Conservation (phyloP, 768 basidiomycete species). For the Grammothele lineata region DNA sequence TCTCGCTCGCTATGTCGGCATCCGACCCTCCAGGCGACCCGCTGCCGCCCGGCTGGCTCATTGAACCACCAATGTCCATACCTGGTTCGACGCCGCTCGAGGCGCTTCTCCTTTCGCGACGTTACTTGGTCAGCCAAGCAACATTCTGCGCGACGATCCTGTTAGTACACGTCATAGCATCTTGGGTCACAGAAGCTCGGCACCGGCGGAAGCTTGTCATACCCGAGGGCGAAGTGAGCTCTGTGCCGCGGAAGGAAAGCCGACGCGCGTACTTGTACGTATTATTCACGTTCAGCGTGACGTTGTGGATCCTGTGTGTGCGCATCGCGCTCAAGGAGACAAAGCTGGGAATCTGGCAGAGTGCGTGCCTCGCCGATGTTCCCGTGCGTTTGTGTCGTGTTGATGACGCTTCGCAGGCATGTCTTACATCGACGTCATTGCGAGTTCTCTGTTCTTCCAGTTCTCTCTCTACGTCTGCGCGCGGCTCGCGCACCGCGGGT, state of each 20-base stretch:
- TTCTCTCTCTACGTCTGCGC: constrained; percentile 87
- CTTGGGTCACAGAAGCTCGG: constrained; percentile 67
- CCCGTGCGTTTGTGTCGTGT: neutral
- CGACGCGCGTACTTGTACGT: constrained; percentile 60
- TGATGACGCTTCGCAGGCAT: constrained; percentile 51
- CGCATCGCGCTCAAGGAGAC: constrained; percentile 41
- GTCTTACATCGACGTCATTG: constrained; percentile 66
- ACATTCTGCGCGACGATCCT: constrained; percentile 79
- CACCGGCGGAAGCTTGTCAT: constrained; percentile 37
- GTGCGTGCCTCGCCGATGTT: constrained; percentile 39
- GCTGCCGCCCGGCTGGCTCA: constrained; percentile 66
- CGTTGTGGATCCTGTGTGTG: constrained; percentile 43
- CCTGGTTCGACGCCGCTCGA: constrained; percentile 42
- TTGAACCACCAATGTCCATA: constrained; percentile 67
- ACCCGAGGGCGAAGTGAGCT: constrained; percentile 66
- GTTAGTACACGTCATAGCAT: constrained; percentile 74
- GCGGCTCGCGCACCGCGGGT: constrained; percentile 88
- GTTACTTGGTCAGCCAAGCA: constrained; percentile 72
- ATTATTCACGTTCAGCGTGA: constrained; percentile 55
- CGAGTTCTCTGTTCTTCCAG: constrained; percentile 82
- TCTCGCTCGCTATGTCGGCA: constrained; percentile 33
- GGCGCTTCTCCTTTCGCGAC: constrained; percentile 63
- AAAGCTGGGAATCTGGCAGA: constrained; percentile 61
- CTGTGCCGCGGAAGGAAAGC: constrained; percentile 72
- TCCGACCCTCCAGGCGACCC: constrained; percentile 23